phyloP scores from a whole-genome alignment of 2,329 filamentous ascomycete species.

The Diaporthe aspalathi region DNA sequence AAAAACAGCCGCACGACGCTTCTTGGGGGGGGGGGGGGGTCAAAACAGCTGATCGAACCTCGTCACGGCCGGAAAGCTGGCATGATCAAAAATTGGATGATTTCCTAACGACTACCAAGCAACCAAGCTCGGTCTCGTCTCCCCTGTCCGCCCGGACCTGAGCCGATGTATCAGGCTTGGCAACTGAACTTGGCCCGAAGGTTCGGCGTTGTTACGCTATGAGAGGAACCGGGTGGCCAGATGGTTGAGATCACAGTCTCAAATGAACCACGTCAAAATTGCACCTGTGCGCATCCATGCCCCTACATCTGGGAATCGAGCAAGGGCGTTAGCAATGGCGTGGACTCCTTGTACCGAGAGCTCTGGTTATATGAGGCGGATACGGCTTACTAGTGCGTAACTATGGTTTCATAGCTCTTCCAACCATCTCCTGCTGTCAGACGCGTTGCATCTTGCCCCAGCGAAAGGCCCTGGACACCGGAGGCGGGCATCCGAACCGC shows the following conservation, averaged over 20 bases:
- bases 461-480: background rate
- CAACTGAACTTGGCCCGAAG: slow-evolving; percentile 29
- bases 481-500: background rate
- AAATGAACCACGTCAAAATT: slow-evolving; percentile 1
- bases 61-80: background rate
- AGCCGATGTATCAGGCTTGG: slow-evolving; percentile 26
- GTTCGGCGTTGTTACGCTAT: slow-evolving; percentile 16
- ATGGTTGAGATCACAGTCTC: slow-evolving; percentile 14
- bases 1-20: slow-evolving; percentile 2
- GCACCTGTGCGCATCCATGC: background rate
- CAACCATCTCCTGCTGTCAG: background rate
- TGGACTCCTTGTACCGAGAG: background rate
- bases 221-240: background rate
- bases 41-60: background rate
- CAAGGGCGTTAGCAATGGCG: background rate
- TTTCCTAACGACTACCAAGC: slow-evolving; percentile 1
- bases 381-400: background rate
- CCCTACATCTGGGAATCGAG: background rate
- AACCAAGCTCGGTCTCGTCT: slow-evolving; percentile 20
- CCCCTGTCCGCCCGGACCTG: slow-evolving; percentile 9
- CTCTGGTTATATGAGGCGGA: background rate
- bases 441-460: background rate
- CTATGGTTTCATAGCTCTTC: background rate
- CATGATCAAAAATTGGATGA: slow-evolving; percentile 7
- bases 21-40: slow-evolving; percentile 12